phyloP scores from a whole-genome alignment of 495 filamentous ascomycete species.

The Bryoglossum gracile region DNA sequence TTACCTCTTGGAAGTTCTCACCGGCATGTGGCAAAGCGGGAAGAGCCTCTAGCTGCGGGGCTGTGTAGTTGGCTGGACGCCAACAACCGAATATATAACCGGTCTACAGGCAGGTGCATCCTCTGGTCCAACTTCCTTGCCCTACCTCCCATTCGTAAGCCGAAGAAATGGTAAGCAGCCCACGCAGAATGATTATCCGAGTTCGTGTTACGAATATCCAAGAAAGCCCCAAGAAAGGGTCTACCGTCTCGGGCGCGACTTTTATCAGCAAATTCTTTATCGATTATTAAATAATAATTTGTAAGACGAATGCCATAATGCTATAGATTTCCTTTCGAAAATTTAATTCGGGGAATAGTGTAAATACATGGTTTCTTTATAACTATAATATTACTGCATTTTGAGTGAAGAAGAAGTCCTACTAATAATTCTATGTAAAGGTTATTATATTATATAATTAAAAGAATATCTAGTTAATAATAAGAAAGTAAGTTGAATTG shows the following conservation, averaged over 20 bases:
- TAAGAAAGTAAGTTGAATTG: neutral
- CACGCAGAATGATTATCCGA: constrained; percentile 12
- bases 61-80: no score
- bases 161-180: constrained; percentile 1
- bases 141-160: no score
- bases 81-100: no score
- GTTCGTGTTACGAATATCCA: constrained; percentile 11
- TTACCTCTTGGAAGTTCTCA: no score
- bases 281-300: constrained; percentile 9
- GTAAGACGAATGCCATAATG: neutral
- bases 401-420: constrained; percentile 7
- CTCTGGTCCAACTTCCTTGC: no score
- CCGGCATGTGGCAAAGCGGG: no score
- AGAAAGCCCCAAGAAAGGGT: neutral
- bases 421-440: neutral
- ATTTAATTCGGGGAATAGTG: constrained; percentile 6
- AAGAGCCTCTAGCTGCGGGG: no score
- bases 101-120: no score
- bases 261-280: constrained; percentile 3
- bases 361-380: constrained; percentile 9
- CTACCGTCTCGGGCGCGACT: constrained; percentile 3
- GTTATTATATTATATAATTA: constrained; percentile 3
- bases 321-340: constrained; percentile 3
- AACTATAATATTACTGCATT: constrained; percentile 5
- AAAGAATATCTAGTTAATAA: constrained; percentile 6